Evolutionary conservation across 1,284 basidiomycete species (phyloP).

Genomic region (Rhodotorula sp.): DNA sequence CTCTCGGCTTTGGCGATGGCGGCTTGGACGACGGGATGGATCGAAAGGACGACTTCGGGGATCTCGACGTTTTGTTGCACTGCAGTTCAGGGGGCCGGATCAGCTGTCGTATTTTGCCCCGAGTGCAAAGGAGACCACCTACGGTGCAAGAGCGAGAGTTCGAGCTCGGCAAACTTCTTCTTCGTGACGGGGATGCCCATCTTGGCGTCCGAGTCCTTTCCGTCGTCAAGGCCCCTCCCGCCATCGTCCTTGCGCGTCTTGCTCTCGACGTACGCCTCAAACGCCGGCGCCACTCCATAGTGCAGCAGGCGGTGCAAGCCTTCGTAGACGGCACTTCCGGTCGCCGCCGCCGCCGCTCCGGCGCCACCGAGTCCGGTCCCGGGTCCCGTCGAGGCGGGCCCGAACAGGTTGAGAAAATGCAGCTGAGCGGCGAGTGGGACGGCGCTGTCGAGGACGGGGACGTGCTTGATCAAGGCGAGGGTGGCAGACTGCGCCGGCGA

Average conservation of each 20-base stretch:
- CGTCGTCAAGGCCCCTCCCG: conserved; percentile 45
- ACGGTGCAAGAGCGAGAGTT: conserved; percentile 85
- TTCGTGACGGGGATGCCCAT: conserved; percentile 97
- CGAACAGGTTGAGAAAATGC: conserved; percentile 89
- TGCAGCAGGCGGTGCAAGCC: conserved; percentile 95
- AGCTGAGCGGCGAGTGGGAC: conserved; percentile 79
- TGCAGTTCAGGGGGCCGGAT: background rate
- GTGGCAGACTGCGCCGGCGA: conserved; percentile 78
- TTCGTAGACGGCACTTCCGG: conserved; percentile 75
- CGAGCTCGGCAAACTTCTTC: conserved; percentile 98
- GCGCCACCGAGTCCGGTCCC: conserved; percentile 45
- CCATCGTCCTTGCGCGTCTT: conserved; percentile 45
- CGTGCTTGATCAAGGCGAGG: conserved; percentile 91
- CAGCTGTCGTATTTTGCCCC: too few species aligned
- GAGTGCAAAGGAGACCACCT: background rate
- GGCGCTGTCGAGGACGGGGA: conserved; percentile 74
- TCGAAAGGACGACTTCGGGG: conserved; percentile 88
- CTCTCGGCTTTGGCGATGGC: conserved; percentile 77
- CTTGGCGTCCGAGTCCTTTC: conserved; percentile 65
- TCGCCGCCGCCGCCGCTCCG: conserved; percentile 44
- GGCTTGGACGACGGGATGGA: conserved; percentile 84
- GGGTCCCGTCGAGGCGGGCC: conserved; percentile 64
- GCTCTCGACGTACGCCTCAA: conserved; percentile 84
- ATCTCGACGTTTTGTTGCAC: conserved; percentile 99
- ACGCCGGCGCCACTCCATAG: conserved; percentile 95